phyloP scores from a whole-genome alignment of 371 early-diverging fungal species.

The Cokeromyces recurvatus region DNA sequence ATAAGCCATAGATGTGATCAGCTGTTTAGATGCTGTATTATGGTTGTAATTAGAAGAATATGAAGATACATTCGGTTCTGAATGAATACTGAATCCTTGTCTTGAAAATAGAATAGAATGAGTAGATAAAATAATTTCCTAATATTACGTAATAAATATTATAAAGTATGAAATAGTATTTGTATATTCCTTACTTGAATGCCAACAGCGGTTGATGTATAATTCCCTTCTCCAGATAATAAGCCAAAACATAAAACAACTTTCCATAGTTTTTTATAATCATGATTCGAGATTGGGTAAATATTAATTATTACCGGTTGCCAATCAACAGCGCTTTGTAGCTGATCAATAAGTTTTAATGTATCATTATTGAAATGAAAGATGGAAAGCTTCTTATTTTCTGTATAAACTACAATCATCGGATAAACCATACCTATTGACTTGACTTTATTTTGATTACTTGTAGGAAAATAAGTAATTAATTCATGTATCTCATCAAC shows the following conservation, averaged over 20 bases:
- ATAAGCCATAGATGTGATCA: slow-evolving; percentile 29
- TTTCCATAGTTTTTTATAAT: slow-evolving; percentile 14
- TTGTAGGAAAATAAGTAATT: too few relatives aligned
- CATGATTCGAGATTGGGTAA: not conserved
- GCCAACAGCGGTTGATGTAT: slow-evolving; percentile 28
- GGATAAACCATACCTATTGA: too few relatives aligned
- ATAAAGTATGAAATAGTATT: too few relatives aligned
- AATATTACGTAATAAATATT: too few relatives aligned
- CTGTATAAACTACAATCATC: too few relatives aligned
- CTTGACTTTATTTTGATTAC: too few relatives aligned
- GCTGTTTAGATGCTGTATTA: too few relatives aligned
- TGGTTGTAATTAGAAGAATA: too few relatives aligned
- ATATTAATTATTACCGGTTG: slow-evolving; percentile 22
- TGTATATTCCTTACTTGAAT: too few relatives aligned
- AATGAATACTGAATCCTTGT: slow-evolving; percentile 22
- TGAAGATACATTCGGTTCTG: too few relatives aligned
- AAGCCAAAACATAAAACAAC: slow-evolving; percentile 32
- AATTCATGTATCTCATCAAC: too few relatives aligned
- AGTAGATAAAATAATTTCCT: slow-evolving; percentile 26
- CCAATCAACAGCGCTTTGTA: slow-evolving; percentile 35
- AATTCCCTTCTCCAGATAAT: slow-evolving; percentile 17
- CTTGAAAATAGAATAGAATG: slow-evolving; percentile 21
- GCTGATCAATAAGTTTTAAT: slow-evolving; percentile 21
- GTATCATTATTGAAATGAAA: slow-evolving; percentile 18
- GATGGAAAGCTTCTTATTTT: too few relatives aligned